Conservation (phyloP, 192 early-diverging fungal genomes). For the Spinellus fusiger region DNA sequence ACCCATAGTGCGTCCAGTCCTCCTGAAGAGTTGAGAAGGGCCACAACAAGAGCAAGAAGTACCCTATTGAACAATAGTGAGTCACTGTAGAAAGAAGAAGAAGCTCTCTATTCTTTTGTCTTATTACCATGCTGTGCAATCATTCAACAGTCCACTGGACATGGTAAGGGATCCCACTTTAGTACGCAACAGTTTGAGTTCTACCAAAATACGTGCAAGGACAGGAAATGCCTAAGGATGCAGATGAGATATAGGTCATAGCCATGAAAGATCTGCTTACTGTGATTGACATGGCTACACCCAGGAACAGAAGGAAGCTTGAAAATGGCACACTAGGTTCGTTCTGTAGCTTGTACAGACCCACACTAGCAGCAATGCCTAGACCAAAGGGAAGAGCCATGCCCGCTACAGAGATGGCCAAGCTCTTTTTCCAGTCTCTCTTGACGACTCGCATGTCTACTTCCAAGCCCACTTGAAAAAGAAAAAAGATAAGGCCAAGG, state of each 20-base stretch:
- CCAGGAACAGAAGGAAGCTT: constrained; percentile 78
- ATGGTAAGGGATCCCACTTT: constrained; percentile 80
- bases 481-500: constrained; percentile 82
- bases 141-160: constrained; percentile 81
- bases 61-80: too few relatives aligned
- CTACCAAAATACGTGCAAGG: constrained; percentile 87
- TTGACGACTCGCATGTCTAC: constrained; percentile 62
- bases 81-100: background rate
- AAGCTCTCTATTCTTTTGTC: background rate
- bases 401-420: constrained; percentile 70
- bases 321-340: constrained; percentile 44
- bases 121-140: constrained; percentile 78
- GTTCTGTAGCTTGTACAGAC: constrained; percentile 55
- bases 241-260: background rate
- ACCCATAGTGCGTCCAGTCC: constrained; percentile 75
- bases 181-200: constrained; percentile 76
- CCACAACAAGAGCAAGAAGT: constrained; percentile 74
- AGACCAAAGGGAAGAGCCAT: constrained; percentile 79
- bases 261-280: constrained; percentile 17
- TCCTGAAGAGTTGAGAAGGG: constrained; percentile 72
- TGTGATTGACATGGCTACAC: constrained; percentile 90
- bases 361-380: constrained; percentile 68
- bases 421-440: constrained; percentile 43
- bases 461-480: constrained; percentile 87
- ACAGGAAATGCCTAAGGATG: constrained; percentile 78